phyloP scores from a whole-genome alignment of 2,329 filamentous ascomycete genomes.

The Fonsecaea pugnacius region DNA sequence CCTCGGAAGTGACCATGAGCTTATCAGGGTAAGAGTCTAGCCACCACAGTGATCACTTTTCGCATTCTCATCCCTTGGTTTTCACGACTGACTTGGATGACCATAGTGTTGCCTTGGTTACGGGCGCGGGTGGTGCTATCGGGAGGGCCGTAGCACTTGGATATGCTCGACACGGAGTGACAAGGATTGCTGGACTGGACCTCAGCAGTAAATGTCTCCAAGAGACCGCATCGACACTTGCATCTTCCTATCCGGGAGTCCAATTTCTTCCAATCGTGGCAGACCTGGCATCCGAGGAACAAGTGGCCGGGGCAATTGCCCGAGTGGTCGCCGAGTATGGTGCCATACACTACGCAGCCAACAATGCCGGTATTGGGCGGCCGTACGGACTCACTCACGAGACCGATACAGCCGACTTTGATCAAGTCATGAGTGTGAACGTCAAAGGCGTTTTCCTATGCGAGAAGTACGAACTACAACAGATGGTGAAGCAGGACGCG shows the following conservation, averaged over 20 bases:
- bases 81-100: background rate
- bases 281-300: conserved; percentile 57
- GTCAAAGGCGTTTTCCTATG: conserved; percentile 51
- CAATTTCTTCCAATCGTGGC: conserved; percentile 50
- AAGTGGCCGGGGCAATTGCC: conserved; percentile 59
- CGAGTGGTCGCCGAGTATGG: conserved; percentile 60
- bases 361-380: conserved; percentile 37
- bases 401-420: conserved; percentile 49
- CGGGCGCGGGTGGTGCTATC: conserved; percentile 19
- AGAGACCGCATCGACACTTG: background rate
- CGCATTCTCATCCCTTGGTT: no score
- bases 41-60: background rate
- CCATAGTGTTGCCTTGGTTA: conserved; percentile 20
- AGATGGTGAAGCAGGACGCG: conserved; percentile 52
- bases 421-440: conserved; percentile 50
- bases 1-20: no score
- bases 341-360: conserved; percentile 39
- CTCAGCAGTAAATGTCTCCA: conserved; percentile 13
- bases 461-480: conserved; percentile 46
- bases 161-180: conserved; percentile 21
- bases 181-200: conserved; percentile 14
- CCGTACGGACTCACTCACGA: conserved; percentile 46
- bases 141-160: conserved; percentile 21
- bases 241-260: background rate
- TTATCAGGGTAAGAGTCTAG: no score